Evolutionary conservation across 441 rosid species (phyloP).

Genomic region (Pelargonium australe): DNA sequence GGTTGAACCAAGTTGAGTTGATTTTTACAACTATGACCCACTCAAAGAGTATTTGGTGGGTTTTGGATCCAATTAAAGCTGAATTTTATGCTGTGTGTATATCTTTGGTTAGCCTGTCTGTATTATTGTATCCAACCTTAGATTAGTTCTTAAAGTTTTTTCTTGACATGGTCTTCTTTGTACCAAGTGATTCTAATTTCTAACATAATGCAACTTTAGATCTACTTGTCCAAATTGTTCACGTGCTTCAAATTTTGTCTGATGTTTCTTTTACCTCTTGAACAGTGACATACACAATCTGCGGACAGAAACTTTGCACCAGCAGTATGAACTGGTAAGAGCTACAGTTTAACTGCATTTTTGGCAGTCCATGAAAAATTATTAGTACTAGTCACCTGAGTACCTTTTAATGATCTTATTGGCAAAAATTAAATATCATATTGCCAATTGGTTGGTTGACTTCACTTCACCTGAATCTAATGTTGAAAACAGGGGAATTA

Average conservation of each 20-base stretch:
- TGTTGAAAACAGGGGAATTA: background rate
- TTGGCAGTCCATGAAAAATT: background rate
- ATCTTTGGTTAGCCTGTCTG: no score
- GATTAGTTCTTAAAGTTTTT: no score
- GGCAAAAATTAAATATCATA: background rate
- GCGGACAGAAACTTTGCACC: slow-evolving; percentile 62
- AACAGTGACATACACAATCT: slow-evolving; percentile 79
- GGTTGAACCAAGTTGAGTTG: background rate
- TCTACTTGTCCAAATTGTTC: background rate
- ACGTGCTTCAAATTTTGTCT: background rate
- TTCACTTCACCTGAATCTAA: background rate
- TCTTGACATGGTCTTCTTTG: no score
- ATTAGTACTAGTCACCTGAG: background rate
- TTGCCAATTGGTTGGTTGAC: background rate
- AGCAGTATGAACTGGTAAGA: slow-evolving; percentile 81
- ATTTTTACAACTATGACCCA: no score
- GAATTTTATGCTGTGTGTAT: no score
- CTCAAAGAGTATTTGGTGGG: no score
- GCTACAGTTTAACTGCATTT: background rate
- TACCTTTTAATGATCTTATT: background rate
- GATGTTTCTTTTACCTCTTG: slow-evolving; percentile 18
- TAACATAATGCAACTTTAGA: no score
- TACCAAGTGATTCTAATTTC: no score
- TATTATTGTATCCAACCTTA: no score
- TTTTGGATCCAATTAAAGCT: no score